Percentiles rank a stretch among this genome's conserved stretches.
Evolutionary conservation across 2,329 filamentous ascomycete species (phyloP).

Genomic region (Arthroderma sp.): DNA sequence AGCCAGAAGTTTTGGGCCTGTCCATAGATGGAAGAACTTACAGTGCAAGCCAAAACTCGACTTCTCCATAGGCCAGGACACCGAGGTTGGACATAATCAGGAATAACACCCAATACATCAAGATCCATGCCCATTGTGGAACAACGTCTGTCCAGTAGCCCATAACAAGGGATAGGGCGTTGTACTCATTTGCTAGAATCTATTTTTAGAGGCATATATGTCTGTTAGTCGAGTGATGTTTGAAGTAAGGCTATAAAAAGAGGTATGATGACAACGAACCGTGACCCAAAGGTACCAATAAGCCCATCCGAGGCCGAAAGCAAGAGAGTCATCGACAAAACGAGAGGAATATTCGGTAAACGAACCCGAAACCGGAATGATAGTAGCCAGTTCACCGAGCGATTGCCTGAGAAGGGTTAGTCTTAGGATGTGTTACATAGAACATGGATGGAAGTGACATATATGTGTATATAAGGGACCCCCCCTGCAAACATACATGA

Average conservation of each 20-base stretch:
- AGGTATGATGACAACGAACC: conserved; percentile 9
- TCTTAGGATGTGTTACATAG: not conserved
- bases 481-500: conserved; percentile 18
- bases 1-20: conserved; percentile 1
- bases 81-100: conserved; percentile 29
- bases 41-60: conserved; percentile 35
- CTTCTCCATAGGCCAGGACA: conserved; percentile 40
- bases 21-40: conserved; percentile 8
- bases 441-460: not conserved
- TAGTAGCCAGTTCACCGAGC: conserved; percentile 59
- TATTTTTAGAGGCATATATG: not conserved
- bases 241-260: not conserved
- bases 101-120: conserved; percentile 35
- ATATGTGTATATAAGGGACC: not conserved
- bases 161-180: conserved; percentile 33
- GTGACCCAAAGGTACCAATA: conserved; percentile 44
- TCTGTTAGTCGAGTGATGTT: not conserved
- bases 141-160: conserved; percentile 33
- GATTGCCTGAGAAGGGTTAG: conserved; percentile 48
- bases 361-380: conserved; percentile 57
- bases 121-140: conserved; percentile 34
- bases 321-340: conserved; percentile 58
- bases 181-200: conserved; percentile 32
- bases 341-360: conserved; percentile 59
- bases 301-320: conserved; percentile 57